Evolutionary conservation across 148 eudicot genomes (phyloP), one percentile per base, ranked within the genome.

Genomic region (Amaranthus hypochondriacus): DNA sequence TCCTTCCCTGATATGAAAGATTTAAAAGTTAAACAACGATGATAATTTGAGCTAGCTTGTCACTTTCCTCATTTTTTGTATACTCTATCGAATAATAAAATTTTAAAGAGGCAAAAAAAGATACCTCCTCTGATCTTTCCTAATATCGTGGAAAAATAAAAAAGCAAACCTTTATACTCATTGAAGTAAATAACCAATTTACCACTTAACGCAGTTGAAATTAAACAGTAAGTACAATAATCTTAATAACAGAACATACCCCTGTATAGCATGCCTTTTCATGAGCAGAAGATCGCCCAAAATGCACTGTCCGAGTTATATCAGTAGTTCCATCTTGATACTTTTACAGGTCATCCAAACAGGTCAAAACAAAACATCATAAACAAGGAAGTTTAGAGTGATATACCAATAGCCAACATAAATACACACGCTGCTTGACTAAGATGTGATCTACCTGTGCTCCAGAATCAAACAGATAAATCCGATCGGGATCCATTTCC

Each of bases 311-410:
- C 79, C 98, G 83, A 63, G 99, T 95, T 68, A 95, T 92, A 78
- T 95, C 96, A 68, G 99, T 95, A 76, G 97, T 95, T 78, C 99
- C 99, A 83, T 95, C 97, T 69, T 84, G 86, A 84, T 95, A 95
- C 99, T 95, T 77, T 69, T 68, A 73, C 18, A 49, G 53, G 59
- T 67, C 78, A 56, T 59, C 57, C 62, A 70, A 72, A 49, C 63
- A 66, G 9, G 63, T 52, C 39, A 75, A 21, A 51, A 60, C n/a
- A 55, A 66, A 48, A 57, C 5, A 74, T 73, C 13, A 75, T 67
- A 70, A 62, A 66, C 42, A 75, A 62, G 46, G 28, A 63, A 66
- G 53, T 10, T 52, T 68, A 48, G 55, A 15, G 56, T 50, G 39
- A 28, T 28, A 28, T 28, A 2, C 39, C 39, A 39, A 52, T 15